Percentiles rank a stretch among this genome's conserved stretches.
phyloP scores from a whole-genome alignment of 2,329 filamentous ascomycete genomes.

The Aspergillus glaucus region DNA sequence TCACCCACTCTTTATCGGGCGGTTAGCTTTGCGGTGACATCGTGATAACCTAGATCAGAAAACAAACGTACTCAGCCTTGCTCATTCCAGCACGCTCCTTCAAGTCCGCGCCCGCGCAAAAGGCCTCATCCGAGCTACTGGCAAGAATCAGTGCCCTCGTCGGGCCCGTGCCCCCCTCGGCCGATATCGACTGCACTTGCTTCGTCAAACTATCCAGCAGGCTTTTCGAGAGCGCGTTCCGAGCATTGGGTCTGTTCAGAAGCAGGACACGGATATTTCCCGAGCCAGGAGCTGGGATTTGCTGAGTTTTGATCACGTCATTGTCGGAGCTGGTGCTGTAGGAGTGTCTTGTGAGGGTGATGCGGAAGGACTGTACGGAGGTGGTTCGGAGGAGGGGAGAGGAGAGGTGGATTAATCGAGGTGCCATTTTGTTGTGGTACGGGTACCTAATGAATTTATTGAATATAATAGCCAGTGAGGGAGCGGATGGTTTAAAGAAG shows the following conservation, averaged over 20 bases:
- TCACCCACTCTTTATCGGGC: slow-evolving; percentile 43
- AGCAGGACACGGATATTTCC: slow-evolving; percentile 85
- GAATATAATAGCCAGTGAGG: background rate
- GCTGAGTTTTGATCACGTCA: slow-evolving; percentile 58
- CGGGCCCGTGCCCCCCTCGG: slow-evolving; percentile 48
- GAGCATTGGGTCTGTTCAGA: slow-evolving; percentile 74
- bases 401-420: slow-evolving; percentile 23
- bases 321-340: slow-evolving; percentile 29
- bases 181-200: slow-evolving; percentile 66
- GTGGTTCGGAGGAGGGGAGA: slow-evolving; percentile 13
- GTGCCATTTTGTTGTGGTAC: slow-evolving; percentile 19
- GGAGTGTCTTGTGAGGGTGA: slow-evolving; percentile 22
- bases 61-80: slow-evolving; percentile 61
- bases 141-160: slow-evolving; percentile 79
- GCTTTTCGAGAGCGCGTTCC: slow-evolving; percentile 82
- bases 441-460: slow-evolving; percentile 5
- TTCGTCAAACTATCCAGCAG: slow-evolving; percentile 66
- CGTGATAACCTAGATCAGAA: background rate
- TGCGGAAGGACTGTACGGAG: slow-evolving; percentile 16
- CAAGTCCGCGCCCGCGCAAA: slow-evolving; percentile 91
- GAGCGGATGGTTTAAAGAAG: slow-evolving; percentile 5
- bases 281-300: slow-evolving; percentile 68
- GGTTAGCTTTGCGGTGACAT: background rate
- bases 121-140: slow-evolving; percentile 76
- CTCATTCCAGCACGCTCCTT: slow-evolving; percentile 79